Evolutionary conservation across 192 early-diverging fungal species (phyloP).

Genomic region (Hyaloraphidium curvatum): DNA sequence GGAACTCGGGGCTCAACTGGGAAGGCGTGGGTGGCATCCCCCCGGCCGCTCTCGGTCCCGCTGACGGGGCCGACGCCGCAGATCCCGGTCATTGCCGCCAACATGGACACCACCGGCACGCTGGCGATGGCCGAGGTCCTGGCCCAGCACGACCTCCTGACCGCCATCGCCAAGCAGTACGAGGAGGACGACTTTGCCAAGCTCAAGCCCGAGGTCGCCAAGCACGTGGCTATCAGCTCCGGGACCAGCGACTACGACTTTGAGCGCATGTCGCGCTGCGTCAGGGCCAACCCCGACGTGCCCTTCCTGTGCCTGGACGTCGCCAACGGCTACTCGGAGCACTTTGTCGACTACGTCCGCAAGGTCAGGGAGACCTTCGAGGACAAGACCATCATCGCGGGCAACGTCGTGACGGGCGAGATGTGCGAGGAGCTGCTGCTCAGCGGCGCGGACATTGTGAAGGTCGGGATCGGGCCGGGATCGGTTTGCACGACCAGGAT

Average conservation of each 20-base stretch:
- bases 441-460: not conserved
- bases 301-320: conserved; percentile 2
- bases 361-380: not conserved
- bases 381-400: not conserved
- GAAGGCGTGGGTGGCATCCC: too few relatives aligned
- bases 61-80: too few relatives aligned
- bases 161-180: conserved; percentile 4
- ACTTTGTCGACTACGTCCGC: conserved; percentile 2
- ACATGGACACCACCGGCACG: conserved; percentile 3
- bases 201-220: not conserved
- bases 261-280: not conserved
- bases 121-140: not conserved
- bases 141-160: not conserved
- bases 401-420: conserved; percentile 4
- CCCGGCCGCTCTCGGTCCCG: too few relatives aligned
- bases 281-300: not conserved
- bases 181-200: not conserved
- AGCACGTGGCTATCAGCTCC: not conserved
- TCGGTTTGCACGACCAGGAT: not conserved
- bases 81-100: conserved; percentile 4
- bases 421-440: conserved; percentile 1
- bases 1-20: too few relatives aligned
- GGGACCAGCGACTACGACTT: not conserved
- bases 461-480: conserved; percentile 2
- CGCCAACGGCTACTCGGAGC: conserved; percentile 4